Evolutionary conservation across 805 yeast species (phyloP), one percentile per base, ranked within the genome.

Genomic region (Blastobotrys muscicola): DNA sequence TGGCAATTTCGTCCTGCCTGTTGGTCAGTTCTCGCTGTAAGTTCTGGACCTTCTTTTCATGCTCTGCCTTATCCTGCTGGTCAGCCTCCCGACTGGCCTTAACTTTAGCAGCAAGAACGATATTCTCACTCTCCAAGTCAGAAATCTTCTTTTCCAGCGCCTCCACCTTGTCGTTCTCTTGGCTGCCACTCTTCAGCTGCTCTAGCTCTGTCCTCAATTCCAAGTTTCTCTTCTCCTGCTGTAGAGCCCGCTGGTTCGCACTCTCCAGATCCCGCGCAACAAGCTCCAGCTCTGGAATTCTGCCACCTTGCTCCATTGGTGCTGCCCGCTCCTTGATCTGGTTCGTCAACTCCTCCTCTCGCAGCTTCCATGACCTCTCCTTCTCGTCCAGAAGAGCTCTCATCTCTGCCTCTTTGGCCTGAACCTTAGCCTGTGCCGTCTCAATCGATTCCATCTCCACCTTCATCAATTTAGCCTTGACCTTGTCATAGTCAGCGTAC

Each of bases 171-270:
- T 50, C 55, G 7, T 31, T 29, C 16, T 44, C 52, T 72, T 60
- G 80, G 83, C 43, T 73, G 70, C 54, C 56, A 8, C 56, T 47
- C 41, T 55, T 60, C 11, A 53, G 45, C 33, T 74, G 74, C 35
- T 82, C 74, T 42, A 87, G 60, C 44, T 82, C 82, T 12, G 77
- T 69, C 46, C 85, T 74, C 43, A 87, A 67, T 41, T 80, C 80
- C 55, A 83, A 84, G 55, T 86, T 89, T 46, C 95, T 70, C 48
- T 74, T 74, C 58, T 86, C 94, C 43, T 87, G 71, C 53, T 82
- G 86, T 40, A 76, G 58, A 1, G 78, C 73, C 45, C 92, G 72
- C 42, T 75, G 65, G 52, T 84, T 83, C 36, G 84, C 74, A 23
- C 76, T 61, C 55, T 84, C 92, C 4, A 82, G 73, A 53, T 89